Evolutionary conservation across 352 stramenopile species (phyloP), one percentile per base, ranked within the genome.

Genomic region (Globisporangium rhizosaccharum): DNA sequence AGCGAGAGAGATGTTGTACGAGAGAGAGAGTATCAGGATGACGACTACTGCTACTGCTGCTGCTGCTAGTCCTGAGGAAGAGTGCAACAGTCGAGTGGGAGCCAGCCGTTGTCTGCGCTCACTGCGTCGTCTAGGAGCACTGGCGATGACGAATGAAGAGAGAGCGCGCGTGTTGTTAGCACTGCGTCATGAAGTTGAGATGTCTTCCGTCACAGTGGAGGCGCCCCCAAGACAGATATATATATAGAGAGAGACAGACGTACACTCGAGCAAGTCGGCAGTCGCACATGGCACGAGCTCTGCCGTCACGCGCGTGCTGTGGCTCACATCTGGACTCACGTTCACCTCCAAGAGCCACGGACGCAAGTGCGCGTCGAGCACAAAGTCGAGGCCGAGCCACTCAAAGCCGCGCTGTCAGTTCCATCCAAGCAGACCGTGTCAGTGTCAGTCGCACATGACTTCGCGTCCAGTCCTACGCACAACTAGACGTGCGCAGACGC

Each of bases 341-440:
- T 96, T 96, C 18, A 94, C 87, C 50, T 96, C 87, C 2, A 96
- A 67, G 7, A 96, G 70, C 84, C 82, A 94, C 23, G 83, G 72
- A 10, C 53, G 62, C 20, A 79, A 49, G 23, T 65, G 57, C 28
- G 79, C 70, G 30, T 92, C 85, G 11, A 96, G 55, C 39, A 96
- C 50, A 37, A 94, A 91, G 61, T 96, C 86, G 28, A 94, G 82
- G 0, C 86, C 86, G 28, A 96, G 80, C 86, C 86, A 96, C 57
- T 96, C 86, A 45, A 94, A 94, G 6, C 85, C 85, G 55, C 65
- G 52, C 79, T 92, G 56, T 23, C 0, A 14, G 39, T 6, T 15
- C 39, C 5, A 2, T 36, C 39, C 39, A 45, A 36, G 30, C 30
- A 36, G 30, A 36, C 30, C 23, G 23, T 23, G 37, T 42, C 37